Base-by-base conservation (phyloP, 2,329 filamentous ascomycete species). In the Ramularia endophylla region DNA sequence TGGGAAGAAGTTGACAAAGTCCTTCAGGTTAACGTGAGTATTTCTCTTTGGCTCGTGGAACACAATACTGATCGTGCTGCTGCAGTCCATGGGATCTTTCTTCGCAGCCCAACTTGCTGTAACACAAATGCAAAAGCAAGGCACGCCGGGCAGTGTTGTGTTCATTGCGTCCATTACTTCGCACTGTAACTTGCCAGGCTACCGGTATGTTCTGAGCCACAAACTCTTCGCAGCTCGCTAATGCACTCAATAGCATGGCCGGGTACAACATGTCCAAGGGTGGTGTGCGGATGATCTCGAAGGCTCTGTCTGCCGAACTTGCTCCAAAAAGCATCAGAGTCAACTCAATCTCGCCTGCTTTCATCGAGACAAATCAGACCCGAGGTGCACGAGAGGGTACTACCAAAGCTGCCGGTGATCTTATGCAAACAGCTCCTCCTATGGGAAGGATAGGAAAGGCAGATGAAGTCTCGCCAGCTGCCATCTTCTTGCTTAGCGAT, bases 401-500 rank as follows among this genome's bases (percentile, higher is more conserved):
- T 13, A 46, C 48, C 3, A 46, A 51, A 37, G 48, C 48, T 16
- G 45, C 40, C 13, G 49, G 48, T 13, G 51, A 50, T 19, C 31
- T 53, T 40, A 55, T 54, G 53, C 38, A 52, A 18, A 46, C 40
- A 12, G 47, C 53, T 22, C 53, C 53, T 12, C 53, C 53, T 5
- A 36, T 52, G 17, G 33, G 46, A 15, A 36, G 53, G 11, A 54
- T 52, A 28, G 51, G 53, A 8, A 44, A 49, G 44, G 47, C 51
- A 28, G 52, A 52, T 38, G 54, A 57, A 31, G 38, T 57, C 3
- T 50, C 45, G 2, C 50, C 60, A 5, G 61, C 64, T 0, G 63
- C 64, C 34, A 64, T 70, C 5, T 69, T 66, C 44, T 56, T 69
- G 7, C 47, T 69, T 3, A 65, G 58, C 16, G 60, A 68, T 41